Percentiles rank a stretch among this genome's conserved stretches.
These are phyloP conservation scores for Candida dajiaensis DNA, from an alignment of 805 yeast genomes.

Conservation along the genomic window DNA sequence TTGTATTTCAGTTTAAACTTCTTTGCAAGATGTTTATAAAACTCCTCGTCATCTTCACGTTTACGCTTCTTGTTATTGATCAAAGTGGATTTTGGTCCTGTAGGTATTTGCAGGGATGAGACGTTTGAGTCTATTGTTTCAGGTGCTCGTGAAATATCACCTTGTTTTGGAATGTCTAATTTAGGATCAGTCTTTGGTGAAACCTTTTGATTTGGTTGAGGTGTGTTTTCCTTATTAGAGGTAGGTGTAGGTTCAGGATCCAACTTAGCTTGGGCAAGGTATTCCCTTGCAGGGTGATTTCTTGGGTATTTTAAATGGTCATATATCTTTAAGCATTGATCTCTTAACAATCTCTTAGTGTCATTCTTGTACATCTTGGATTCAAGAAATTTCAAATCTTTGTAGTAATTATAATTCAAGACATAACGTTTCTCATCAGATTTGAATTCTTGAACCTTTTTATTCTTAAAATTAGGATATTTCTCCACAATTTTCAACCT, in stretches of 20 bases:
- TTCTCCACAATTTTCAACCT: conserved; percentile 22
- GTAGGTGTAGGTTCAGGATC: neutral
- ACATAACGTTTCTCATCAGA: conserved; percentile 26
- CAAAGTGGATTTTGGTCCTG: conserved; percentile 19
- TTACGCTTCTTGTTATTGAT: conserved; percentile 10
- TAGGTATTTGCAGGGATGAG: neutral
- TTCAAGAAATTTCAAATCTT: conserved; percentile 17
- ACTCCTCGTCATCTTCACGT: conserved; percentile 24
- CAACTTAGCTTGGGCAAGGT: neutral
- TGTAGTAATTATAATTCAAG: conserved; percentile 31
- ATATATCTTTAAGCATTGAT: conserved; percentile 14
- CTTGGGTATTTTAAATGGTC: conserved; percentile 14
- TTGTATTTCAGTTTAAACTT: conserved; percentile 42
- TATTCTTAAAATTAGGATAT: conserved; percentile 19
- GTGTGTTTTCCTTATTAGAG: neutral
- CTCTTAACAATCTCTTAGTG: conserved; percentile 5
- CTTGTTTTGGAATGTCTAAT: neutral
- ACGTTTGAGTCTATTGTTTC: neutral
- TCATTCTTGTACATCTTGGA: conserved; percentile 6
- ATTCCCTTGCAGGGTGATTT: conserved; percentile 14
- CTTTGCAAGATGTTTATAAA: conserved; percentile 37
- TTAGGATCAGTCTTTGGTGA: neutral
- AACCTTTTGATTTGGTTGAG: neutral
- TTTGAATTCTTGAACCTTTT: conserved; percentile 21
- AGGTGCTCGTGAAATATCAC: no score